phyloP scores from a whole-genome alignment of 371 early-diverging fungal species.

The Batkoa obscura region DNA sequence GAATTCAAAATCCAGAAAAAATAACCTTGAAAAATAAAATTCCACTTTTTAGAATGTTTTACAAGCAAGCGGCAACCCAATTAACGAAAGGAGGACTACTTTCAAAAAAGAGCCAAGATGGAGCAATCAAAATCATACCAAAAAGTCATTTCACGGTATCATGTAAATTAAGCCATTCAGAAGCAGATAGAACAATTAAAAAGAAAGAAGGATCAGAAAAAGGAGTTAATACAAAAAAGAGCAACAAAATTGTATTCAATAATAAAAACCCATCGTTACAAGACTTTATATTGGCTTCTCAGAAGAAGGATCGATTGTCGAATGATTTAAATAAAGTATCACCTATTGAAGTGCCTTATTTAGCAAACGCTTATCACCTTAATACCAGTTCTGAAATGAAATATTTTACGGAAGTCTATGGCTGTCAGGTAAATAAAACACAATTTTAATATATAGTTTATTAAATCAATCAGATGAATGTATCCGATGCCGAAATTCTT shows the following conservation, averaged over 20 bases:
- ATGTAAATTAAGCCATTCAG: too few species aligned
- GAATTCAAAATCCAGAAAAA: too few species aligned
- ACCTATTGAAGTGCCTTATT: not conserved
- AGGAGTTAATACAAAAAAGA: too few species aligned
- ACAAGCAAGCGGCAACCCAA: too few species aligned
- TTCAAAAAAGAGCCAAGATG: too few species aligned
- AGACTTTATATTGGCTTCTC: slow-evolving; percentile 27
- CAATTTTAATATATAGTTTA: not conserved
- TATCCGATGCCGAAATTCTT: slow-evolving; percentile 59
- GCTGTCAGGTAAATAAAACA: slow-evolving; percentile 37
- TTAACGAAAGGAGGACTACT: too few species aligned
- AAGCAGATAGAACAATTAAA: too few species aligned
- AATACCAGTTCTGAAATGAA: slow-evolving; percentile 13
- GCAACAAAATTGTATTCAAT: slow-evolving; percentile 40
- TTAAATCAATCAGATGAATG: slow-evolving; percentile 31
- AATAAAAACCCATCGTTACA: slow-evolving; percentile 43
- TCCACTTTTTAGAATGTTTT: too few species aligned
- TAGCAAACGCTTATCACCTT: slow-evolving; percentile 6
- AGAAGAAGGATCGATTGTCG: slow-evolving; percentile 1
- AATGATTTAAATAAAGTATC: not conserved
- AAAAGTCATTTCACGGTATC: too few species aligned
- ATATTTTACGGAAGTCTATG: slow-evolving; percentile 56
- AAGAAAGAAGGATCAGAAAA: too few species aligned
- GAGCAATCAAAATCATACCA: too few species aligned
- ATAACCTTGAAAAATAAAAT: too few species aligned